Evolutionary conservation across 2,329 filamentous ascomycete species (phyloP).

Genomic region (Colletotrichum sp.): DNA sequence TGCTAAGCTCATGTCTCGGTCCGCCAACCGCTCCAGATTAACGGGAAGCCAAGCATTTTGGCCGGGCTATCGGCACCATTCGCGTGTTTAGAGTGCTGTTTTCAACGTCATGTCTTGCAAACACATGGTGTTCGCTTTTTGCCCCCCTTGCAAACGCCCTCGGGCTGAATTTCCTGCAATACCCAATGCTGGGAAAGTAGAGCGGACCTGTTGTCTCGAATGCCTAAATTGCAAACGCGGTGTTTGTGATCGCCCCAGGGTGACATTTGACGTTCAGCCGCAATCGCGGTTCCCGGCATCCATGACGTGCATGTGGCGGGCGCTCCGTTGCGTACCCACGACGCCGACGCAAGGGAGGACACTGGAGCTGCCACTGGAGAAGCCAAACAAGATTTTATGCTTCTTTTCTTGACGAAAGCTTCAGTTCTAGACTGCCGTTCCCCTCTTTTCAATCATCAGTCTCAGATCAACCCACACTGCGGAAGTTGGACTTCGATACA

Average conservation of each 20-base stretch:
- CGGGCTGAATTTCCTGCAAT: not conserved
- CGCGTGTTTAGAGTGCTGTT: not conserved
- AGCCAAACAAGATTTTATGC: not conserved
- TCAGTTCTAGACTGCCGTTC: not conserved
- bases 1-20: not conserved
- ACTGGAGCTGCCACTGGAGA: not conserved
- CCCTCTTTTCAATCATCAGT: not conserved
- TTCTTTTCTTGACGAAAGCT: not conserved
- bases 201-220: not conserved
- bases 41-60: not conserved
- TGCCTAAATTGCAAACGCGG: not conserved
- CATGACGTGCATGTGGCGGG: conserved; percentile 5
- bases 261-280: not conserved
- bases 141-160: not conserved
- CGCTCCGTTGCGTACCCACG: not conserved
- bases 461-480: not conserved
- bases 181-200: not conserved
- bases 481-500: not conserved
- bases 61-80: not conserved
- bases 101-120: conserved; percentile 8
- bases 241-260: not conserved
- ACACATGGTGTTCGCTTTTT: not conserved
- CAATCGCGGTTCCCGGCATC: not conserved
- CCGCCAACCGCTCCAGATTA: not conserved
- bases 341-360: not conserved